Conservation (phyloP, 139 green algal genomes). For the Eudorina sp. region DNA sequence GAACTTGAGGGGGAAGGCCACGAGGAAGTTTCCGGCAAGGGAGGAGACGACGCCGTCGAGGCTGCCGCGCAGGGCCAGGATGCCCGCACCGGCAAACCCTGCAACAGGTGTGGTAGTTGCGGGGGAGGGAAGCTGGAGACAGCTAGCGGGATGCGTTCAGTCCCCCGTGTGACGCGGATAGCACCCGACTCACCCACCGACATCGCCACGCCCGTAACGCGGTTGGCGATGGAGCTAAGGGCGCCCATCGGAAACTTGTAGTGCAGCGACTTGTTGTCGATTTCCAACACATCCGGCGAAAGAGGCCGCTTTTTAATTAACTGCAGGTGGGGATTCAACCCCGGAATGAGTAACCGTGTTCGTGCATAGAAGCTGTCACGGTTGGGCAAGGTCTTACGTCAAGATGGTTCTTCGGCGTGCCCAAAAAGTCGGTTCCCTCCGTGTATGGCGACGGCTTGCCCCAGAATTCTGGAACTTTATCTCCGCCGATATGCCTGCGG, state of each 20-base stretch:
- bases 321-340: constrained; percentile 54
- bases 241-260: constrained; percentile 94
- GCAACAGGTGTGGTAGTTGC: constrained; percentile 24
- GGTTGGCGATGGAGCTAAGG: constrained; percentile 91
- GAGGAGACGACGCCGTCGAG: constrained; percentile 71
- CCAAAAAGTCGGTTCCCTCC: constrained; percentile 91
- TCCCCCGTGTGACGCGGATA: not conserved
- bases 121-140: no score
- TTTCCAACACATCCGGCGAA: constrained; percentile 93
- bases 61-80: constrained; percentile 81
- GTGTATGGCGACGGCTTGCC: constrained; percentile 88
- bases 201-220: constrained; percentile 85
- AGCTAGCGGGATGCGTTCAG: no score
- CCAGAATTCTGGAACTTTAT: constrained; percentile 89
- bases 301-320: constrained; percentile 90
- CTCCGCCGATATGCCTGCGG: constrained; percentile 68
- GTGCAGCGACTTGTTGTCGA: constrained; percentile 82
- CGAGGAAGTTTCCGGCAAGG: constrained; percentile 54
- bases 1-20: constrained; percentile 54
- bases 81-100: constrained; percentile 77
- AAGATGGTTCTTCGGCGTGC: constrained; percentile 91
- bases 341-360: not conserved
- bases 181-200: constrained; percentile 68
- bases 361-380: not conserved
- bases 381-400: constrained; percentile 61